Conservation (phyloP, 1,284 basidiomycete species). For the Heliocybe sulcata region DNA sequence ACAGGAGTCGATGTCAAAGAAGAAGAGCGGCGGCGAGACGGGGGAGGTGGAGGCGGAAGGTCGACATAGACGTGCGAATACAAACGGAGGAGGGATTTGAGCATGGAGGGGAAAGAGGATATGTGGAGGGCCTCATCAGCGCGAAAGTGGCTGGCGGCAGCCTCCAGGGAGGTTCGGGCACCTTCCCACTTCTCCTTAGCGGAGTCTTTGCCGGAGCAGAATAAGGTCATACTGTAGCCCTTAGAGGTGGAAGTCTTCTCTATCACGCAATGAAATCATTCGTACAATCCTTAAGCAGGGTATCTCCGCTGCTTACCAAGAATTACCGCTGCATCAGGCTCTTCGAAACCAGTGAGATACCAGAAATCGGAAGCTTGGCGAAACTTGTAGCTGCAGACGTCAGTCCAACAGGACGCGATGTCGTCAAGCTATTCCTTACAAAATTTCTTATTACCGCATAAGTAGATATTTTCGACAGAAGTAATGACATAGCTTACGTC, state of each 20-base stretch:
- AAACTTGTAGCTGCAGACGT: constrained; percentile 79
- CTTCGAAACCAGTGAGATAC: constrained; percentile 94
- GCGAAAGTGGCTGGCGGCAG: constrained; percentile 50
- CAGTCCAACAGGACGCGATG: neutral
- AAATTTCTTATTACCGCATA: constrained; percentile 30
- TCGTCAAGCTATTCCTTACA: constrained; percentile 23
- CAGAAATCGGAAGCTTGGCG: constrained; percentile 90
- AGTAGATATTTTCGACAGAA: neutral
- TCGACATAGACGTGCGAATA: constrained; percentile 36
- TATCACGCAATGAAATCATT: neutral
- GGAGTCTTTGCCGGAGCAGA: constrained; percentile 73
- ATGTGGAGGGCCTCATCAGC: constrained; percentile 69
- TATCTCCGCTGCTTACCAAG: constrained; percentile 45
- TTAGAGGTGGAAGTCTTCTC: constrained; percentile 38
- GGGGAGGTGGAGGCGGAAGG: constrained; percentile 13
- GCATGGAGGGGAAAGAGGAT: constrained; percentile 40
- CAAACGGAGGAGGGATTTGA: constrained; percentile 35
- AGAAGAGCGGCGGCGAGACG: constrained; percentile 8
- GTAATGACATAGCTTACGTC: constrained; percentile 43
- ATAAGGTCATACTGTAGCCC: constrained; percentile 88
- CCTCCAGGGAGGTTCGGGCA: constrained; percentile 25
- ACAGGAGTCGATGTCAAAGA: constrained; percentile 20
- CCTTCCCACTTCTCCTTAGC: constrained; percentile 92
- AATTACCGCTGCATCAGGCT: constrained; percentile 86
- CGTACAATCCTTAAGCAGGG: neutral